A percentile compares a stretch with the other conserved stretches of the same genome.
Evolutionary conservation across 306 rosid species (phyloP).

Genomic region (Corylus avellana): DNA sequence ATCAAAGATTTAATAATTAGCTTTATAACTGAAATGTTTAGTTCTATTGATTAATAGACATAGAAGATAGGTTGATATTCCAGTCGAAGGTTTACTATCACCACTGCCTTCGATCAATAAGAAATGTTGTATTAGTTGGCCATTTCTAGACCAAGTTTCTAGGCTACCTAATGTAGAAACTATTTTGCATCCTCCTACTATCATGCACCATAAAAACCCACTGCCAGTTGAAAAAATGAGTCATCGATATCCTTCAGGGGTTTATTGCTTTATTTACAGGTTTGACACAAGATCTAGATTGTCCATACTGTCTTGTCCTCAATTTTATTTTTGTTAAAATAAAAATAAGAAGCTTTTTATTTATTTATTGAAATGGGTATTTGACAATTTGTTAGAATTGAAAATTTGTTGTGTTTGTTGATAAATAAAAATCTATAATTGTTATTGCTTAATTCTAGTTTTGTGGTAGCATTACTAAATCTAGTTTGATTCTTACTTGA

Average conservation of each 20-base stretch:
- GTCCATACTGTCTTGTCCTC: no score
- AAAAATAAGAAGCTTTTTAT: no score
- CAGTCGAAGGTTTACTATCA: background rate
- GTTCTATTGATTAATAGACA: background rate
- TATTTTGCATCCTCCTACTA: slow-evolving; percentile 30
- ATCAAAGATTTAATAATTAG: background rate
- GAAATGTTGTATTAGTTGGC: background rate
- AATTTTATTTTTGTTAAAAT: no score
- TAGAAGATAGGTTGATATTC: background rate
- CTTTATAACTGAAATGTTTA: background rate
- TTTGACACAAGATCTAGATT: no score
- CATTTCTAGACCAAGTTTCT: background rate
- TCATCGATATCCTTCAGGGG: slow-evolving; percentile 1
- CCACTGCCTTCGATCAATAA: background rate
- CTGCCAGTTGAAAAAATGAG: slow-evolving; percentile 33
- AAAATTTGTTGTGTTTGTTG: no score
- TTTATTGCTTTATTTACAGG: no score
- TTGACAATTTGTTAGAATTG: no score
- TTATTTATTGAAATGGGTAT: no score
- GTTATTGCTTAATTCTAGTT: no score
- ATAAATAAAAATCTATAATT: no score
- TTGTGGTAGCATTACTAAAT: no score
- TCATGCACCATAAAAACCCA: slow-evolving; percentile 36
- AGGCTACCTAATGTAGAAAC: slow-evolving; percentile 24
- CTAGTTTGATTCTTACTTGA: no score